Percentiles rank a stretch among this genome's conserved stretches.
Evolutionary conservation across 345 rosid genomes (phyloP).

Genomic region (Rhizophora mangle): DNA sequence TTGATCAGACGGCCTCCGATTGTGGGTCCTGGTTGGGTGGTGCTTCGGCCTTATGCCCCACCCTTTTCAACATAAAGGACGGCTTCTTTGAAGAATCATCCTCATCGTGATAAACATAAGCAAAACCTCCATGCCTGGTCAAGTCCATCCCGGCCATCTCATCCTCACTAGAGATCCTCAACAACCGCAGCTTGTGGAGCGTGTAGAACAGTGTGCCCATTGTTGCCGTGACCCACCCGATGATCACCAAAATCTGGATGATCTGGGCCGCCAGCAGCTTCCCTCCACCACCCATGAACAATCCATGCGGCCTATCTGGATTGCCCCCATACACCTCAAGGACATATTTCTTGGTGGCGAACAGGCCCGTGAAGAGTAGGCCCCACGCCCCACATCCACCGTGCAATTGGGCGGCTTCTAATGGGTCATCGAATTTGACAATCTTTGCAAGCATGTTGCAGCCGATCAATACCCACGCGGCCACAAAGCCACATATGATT

Average conservation of each 20-base stretch:
- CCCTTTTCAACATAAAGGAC: constrained; percentile 6
- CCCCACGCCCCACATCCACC: constrained; percentile 64
- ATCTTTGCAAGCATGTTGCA: constrained; percentile 45
- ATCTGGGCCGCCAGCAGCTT: constrained; percentile 23
- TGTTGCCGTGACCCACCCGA: constrained; percentile 23
- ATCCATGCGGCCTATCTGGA: constrained; percentile 14
- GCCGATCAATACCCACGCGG: constrained; percentile 51
- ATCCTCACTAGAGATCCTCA: constrained; percentile 25
- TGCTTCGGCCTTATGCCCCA: constrained; percentile 3
- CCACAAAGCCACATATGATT: constrained; percentile 47
- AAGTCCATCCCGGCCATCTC: constrained; percentile 31
- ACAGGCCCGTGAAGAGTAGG: constrained; percentile 48
- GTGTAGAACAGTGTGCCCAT: constrained; percentile 27
- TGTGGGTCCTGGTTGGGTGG: neutral
- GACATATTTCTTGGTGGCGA: constrained; percentile 39
- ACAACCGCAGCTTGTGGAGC: constrained; percentile 16
- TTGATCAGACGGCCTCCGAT: too few relatives aligned
- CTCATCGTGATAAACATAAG: constrained; percentile 18
- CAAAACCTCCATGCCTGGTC: constrained; percentile 32
- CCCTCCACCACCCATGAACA: constrained; percentile 28
- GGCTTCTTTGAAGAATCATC: constrained; percentile 16
- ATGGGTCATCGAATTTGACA: constrained; percentile 46
- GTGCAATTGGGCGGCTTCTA: constrained; percentile 60
- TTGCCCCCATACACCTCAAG: constrained; percentile 32
- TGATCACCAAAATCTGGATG: constrained; percentile 20